A percentile compares a stretch with the other conserved stretches of the same genome.
phyloP scores from a whole-genome alignment of 2,329 filamentous ascomycete species.

The Diaporthe sp. region DNA sequence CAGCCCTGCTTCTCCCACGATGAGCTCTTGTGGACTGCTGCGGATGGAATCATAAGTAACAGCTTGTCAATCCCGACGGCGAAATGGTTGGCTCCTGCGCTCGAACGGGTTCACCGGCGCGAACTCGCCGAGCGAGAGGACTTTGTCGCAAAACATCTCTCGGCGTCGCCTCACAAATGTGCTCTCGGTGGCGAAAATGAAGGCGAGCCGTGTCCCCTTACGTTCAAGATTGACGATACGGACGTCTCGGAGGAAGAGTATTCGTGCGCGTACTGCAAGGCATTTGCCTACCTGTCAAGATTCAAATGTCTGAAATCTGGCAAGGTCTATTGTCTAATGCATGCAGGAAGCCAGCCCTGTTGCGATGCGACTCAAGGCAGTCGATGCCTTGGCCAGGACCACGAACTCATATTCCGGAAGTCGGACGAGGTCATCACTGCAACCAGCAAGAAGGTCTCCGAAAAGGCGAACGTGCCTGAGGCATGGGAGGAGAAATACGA shows the following conservation, averaged over 20 bases:
- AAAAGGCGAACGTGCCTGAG: conserved; percentile 89
- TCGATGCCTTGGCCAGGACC: conserved; percentile 77
- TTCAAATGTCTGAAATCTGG: conserved; percentile 87
- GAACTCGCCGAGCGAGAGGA: conserved; percentile 78
- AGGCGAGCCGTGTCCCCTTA: conserved; percentile 69
- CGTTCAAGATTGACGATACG: conserved; percentile 76
- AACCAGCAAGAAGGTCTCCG: conserved; percentile 81
- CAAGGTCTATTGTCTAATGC: conserved; percentile 85
- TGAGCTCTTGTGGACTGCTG: conserved; percentile 91
- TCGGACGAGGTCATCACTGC: conserved; percentile 77
- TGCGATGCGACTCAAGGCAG: conserved; percentile 78
- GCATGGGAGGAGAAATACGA: conserved; percentile 93
- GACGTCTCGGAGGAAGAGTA: conserved; percentile 93
- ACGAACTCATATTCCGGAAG: conserved; percentile 83
- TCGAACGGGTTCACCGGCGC: conserved; percentile 82
- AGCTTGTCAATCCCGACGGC: conserved; percentile 85
- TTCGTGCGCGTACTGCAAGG: conserved; percentile 92
- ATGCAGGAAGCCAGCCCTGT: conserved; percentile 85
- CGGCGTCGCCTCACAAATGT: conserved; percentile 68
- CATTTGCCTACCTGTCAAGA: conserved; percentile 90
- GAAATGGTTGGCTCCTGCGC: conserved; percentile 92
- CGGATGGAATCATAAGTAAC: conserved; percentile 78
- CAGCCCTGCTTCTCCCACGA: conserved; percentile 99
- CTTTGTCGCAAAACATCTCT: conserved; percentile 77
- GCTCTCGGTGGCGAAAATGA: conserved; percentile 60